Evolutionary conservation across 2,329 filamentous ascomycete species (phyloP).

Genomic region (Tolypocladium nubicola): DNA sequence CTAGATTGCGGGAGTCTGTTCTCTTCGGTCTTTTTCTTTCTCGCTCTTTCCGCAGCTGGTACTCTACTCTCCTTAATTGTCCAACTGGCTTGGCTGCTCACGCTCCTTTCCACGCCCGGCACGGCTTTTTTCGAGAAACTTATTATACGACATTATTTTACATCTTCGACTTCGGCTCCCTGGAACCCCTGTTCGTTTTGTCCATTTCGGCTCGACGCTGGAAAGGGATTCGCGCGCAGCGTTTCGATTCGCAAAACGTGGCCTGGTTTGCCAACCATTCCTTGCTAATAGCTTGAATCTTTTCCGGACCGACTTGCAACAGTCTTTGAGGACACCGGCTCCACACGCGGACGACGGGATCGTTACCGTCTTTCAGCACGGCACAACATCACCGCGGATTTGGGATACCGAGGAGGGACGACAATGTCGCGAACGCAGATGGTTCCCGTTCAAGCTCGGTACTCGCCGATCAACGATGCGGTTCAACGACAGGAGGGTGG

Average conservation of each 20-base stretch:
- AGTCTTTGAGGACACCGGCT: not conserved
- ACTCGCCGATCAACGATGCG: slow-evolving; percentile 41
- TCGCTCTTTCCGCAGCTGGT: slow-evolving; percentile 17
- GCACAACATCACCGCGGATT: not conserved
- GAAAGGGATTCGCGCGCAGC: not conserved
- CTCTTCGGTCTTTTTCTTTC: not conserved
- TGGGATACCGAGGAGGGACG: not conserved
- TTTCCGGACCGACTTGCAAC: not conserved
- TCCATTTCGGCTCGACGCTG: not conserved
- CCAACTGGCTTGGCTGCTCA: slow-evolving; percentile 50
- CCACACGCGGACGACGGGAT: not conserved
- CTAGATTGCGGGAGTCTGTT: not conserved
- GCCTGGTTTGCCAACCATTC: not conserved
- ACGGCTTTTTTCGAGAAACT: not conserved
- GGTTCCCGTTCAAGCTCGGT: slow-evolving; percentile 30
- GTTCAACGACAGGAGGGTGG: slow-evolving; percentile 49
- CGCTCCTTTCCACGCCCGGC: slow-evolving; percentile 31
- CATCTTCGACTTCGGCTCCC: not conserved
- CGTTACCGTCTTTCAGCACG: not conserved
- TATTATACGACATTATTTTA: not conserved
- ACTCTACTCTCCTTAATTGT: slow-evolving; percentile 23
- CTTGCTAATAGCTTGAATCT: not conserved
- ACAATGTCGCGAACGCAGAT: slow-evolving; percentile 42
- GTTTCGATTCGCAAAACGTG: not conserved
- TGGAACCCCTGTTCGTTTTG: not conserved